These are phyloP conservation scores for Malus sieversii DNA, from an alignment of 306 rosid species.

Conservation along the genomic window DNA sequence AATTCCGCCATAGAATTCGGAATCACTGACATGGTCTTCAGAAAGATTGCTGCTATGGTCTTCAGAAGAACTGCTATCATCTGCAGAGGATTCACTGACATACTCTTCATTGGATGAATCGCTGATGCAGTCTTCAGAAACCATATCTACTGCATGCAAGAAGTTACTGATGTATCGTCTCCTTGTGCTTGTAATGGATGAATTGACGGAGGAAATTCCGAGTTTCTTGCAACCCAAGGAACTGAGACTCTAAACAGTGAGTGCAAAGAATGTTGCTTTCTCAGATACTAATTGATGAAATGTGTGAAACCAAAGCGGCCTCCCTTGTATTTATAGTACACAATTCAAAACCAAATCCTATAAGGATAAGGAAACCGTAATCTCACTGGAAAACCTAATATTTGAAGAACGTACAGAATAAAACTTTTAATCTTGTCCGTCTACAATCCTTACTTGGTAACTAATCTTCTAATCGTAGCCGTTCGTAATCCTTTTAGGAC, in stretches of 20 bases:
- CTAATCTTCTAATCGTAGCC: not conserved
- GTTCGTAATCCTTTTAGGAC: not conserved
- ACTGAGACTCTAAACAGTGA: not conserved
- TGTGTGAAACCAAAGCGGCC: not conserved
- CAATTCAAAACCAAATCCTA: not conserved
- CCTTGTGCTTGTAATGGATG: not conserved
- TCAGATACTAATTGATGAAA: not conserved
- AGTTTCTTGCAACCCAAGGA: not conserved
- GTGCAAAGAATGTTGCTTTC: not conserved
- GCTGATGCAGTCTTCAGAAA: not conserved
- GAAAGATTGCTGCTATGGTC: too few species aligned
- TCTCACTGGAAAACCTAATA: not conserved
- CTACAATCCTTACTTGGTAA: not conserved
- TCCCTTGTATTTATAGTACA: not conserved
- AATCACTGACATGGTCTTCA: not conserved
- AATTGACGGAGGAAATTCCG: not conserved
- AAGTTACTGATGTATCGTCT: not conserved
- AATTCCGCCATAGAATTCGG: not conserved
- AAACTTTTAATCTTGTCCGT: not conserved
- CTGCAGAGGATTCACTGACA: not conserved
- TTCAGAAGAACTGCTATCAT: not conserved
- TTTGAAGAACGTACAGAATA: not conserved
- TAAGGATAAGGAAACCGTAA: not conserved
- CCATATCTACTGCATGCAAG: not conserved
- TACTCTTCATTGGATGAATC: not conserved